Conservation (phyloP, 345 rosid species). For the Noccaea bulbosa region DNA sequence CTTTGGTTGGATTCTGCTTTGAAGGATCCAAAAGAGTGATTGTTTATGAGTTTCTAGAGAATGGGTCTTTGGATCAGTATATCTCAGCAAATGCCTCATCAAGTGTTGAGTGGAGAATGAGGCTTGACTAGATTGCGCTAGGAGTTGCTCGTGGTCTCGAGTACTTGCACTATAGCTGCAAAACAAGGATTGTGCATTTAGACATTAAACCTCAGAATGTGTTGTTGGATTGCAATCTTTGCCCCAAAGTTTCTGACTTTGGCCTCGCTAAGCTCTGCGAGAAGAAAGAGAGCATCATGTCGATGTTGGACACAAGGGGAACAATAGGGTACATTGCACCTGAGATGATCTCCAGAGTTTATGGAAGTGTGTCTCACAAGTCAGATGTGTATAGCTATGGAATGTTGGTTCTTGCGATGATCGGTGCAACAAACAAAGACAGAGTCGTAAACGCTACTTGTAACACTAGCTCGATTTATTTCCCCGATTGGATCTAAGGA, state of each 20-base stretch:
- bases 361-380: too few relatives aligned
- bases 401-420: too few relatives aligned
- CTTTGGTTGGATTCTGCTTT: constrained; percentile 48
- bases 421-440: too few relatives aligned
- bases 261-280: constrained; percentile 57
- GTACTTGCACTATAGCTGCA: constrained; percentile 57
- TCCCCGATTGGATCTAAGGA: too few relatives aligned
- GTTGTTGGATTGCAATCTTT: constrained; percentile 42
- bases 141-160: constrained; percentile 56
- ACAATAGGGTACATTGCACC: constrained; percentile 56
- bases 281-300: constrained; percentile 43
- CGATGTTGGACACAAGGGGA: constrained; percentile 49
- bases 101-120: neutral
- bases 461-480: too few relatives aligned
- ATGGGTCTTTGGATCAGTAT: constrained; percentile 50
- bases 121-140: constrained; percentile 28
- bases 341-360: too few relatives aligned
- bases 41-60: constrained; percentile 43
- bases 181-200: constrained; percentile 51
- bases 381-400: too few relatives aligned
- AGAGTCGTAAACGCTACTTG: too few relatives aligned
- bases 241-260: constrained; percentile 55
- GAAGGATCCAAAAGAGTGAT: constrained; percentile 42
- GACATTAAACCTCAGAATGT: constrained; percentile 58
- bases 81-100: neutral